These are phyloP conservation scores for Saitozyma sp. DNA, from an alignment of 768 basidiomycete species.

Conservation along the genomic window DNA sequence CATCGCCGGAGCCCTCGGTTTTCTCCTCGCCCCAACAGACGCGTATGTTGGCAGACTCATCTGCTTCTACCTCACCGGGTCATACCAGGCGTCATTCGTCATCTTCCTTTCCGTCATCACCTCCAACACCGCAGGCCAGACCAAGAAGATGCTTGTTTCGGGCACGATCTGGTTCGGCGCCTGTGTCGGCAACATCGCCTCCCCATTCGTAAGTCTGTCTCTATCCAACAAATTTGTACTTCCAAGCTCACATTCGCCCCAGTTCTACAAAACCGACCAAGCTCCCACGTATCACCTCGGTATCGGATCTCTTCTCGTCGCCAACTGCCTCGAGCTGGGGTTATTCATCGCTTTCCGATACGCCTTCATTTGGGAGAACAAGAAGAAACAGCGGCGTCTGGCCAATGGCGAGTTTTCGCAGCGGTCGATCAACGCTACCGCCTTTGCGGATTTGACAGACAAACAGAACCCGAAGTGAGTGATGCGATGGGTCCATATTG, in stretches of 20 bases:
- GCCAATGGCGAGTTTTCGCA: slow-evolving; percentile 4
- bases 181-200: slow-evolving; percentile 46
- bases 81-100: slow-evolving; percentile 51
- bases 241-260: background rate
- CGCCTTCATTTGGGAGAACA: slow-evolving; percentile 46
- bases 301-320: slow-evolving; percentile 48
- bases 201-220: background rate
- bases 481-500: too few species aligned
- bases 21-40: slow-evolving; percentile 48
- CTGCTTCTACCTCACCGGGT: slow-evolving; percentile 52
- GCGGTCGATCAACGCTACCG: slow-evolving; percentile 26
- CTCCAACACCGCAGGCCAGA: slow-evolving; percentile 55
- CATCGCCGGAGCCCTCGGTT: slow-evolving; percentile 50
- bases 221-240: too few species aligned
- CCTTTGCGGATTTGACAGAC: slow-evolving; percentile 50
- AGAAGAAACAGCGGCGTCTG: slow-evolving; percentile 29
- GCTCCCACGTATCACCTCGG: slow-evolving; percentile 50
- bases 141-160: slow-evolving; percentile 50
- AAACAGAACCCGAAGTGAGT: slow-evolving; percentile 35
- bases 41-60: slow-evolving; percentile 50
- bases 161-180: slow-evolving; percentile 52
- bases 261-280: slow-evolving; percentile 41
- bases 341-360: slow-evolving; percentile 44
- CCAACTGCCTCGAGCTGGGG: slow-evolving; percentile 45
- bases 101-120: slow-evolving; percentile 52